A percentile compares a stretch with the other conserved stretches of the same genome.
These are phyloP conservation scores for Graphilbum ipis-grandicollis DNA, from an alignment of 2,329 filamentous ascomycete species.

Conservation along the genomic window DNA sequence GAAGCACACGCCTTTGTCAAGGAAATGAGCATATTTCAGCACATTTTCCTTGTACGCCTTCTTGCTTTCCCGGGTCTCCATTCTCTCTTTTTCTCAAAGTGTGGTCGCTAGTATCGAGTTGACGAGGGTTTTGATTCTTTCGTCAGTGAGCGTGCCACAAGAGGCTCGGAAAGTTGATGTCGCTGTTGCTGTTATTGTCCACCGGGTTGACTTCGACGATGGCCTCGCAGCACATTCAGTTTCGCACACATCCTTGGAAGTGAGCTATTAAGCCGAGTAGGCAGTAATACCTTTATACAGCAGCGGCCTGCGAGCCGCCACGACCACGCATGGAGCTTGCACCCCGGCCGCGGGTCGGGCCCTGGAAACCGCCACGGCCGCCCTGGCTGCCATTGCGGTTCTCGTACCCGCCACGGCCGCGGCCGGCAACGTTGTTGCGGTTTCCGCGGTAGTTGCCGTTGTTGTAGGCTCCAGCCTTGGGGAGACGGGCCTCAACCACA, in stretches of 20 bases:
- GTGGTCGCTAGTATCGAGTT: too few relatives aligned
- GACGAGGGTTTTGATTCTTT: background rate
- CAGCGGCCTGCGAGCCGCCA: conserved; percentile 32
- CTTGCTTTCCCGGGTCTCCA: too few relatives aligned
- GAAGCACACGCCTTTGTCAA: too few relatives aligned
- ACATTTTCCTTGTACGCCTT: too few relatives aligned
- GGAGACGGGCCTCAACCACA: conserved; percentile 74
- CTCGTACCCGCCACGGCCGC: conserved; percentile 51
- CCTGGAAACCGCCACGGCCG: conserved; percentile 43
- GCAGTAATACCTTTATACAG: conserved; percentile 25
- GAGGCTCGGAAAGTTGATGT: background rate
- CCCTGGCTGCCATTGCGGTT: conserved; percentile 39
- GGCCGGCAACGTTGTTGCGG: conserved; percentile 41
- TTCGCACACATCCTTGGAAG: background rate
- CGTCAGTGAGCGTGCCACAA: background rate
- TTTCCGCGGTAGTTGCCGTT: conserved; percentile 48
- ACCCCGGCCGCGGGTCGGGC: too few relatives aligned
- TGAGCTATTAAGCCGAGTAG: too few relatives aligned
- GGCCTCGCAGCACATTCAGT: background rate
- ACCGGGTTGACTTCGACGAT: background rate
- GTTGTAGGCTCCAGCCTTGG: conserved; percentile 53
- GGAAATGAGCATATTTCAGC: too few relatives aligned
- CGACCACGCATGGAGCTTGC: too few relatives aligned
- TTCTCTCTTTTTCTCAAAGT: too few relatives aligned
- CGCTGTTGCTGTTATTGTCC: background rate